Evolutionary conservation across 2,329 filamentous ascomycete species (phyloP), one percentile per base, ranked within the genome.

Genomic region (Geosmithia morbida): DNA sequence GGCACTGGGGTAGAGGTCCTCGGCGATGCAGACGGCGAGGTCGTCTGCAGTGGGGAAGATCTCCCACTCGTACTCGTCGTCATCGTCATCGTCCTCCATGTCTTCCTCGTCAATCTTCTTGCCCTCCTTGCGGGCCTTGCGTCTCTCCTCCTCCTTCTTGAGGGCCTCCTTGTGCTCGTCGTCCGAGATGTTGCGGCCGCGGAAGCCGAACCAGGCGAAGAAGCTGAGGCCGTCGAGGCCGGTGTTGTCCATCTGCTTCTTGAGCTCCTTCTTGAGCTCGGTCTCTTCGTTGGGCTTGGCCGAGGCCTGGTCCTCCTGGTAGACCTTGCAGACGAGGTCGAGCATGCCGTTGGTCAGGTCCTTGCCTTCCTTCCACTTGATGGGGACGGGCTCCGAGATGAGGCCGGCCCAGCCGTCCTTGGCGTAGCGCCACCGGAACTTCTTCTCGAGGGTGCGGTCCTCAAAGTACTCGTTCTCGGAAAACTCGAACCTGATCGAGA

Each of bases 41-140:
- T 89, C 84, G 55, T 94, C 87, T 19, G 86, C 90, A 42, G 80
- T 79, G n/a, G 85, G 83, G 71, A 92, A 95, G 55, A 94, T 83
- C 65, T 96, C 90, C 44, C 83, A 74, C 47, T 81, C 79, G 51
- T 81, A 75, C 54, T 83, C 75, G 52, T 82, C 77, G 1, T 75
- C 72, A 2, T 75, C 70, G 0, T 81, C 75, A 0, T 81, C 77
- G 0, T 81, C 75, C 0, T 81, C 75, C 0, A 75, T 67, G 3
- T 62, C 59, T 41, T 57, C 54, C 2, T 60, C 59, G 6, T 63
- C 62, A 10, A 67, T 66, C 49, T 72, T 64, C 59, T 79, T 74
- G 49, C 73, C 75, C 19, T 62, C 67, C 53, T 67, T 66, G 55
- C 66, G 64, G 47, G 63, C 62, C 58, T 66, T 57, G 52, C 77